Percentiles rank a stretch among this genome's conserved stretches.
phyloP scores from a whole-genome alignment of 768 basidiomycete species.

The Xanthoconium purpureum region DNA sequence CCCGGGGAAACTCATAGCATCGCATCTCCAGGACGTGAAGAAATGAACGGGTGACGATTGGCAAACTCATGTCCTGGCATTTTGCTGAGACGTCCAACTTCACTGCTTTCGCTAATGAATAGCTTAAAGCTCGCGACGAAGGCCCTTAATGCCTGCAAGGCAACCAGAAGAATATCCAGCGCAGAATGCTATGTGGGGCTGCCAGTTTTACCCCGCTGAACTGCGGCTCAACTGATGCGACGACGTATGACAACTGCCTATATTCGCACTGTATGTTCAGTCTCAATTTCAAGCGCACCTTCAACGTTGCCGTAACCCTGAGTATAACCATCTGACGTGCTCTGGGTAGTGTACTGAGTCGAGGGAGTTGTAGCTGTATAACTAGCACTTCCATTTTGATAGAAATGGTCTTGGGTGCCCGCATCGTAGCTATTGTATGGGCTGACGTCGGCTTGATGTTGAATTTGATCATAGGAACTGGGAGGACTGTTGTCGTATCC shows the following conservation, averaged over 20 bases:
- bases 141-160: constrained; percentile 33
- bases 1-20: constrained; percentile 27
- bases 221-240: constrained; percentile 41
- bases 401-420: constrained; percentile 55
- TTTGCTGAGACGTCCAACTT: constrained; percentile 34
- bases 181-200: constrained; percentile 25
- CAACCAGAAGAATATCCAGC: constrained; percentile 22
- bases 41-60: constrained; percentile 19
- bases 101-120: constrained; percentile 45
- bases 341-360: constrained; percentile 49
- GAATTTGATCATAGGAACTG: constrained; percentile 62
- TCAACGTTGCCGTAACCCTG: constrained; percentile 68
- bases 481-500: constrained; percentile 55
- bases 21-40: constrained; percentile 15
- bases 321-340: constrained; percentile 44
- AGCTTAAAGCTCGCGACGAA: constrained; percentile 46
- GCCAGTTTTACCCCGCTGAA: constrained; percentile 50
- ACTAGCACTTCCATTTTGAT: constrained; percentile 66
- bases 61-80: constrained; percentile 30
- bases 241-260: constrained; percentile 36
- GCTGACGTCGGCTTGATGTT: constrained; percentile 59
- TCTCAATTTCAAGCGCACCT: constrained; percentile 84
- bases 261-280: constrained; percentile 45
- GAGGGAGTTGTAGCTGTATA: constrained; percentile 49
- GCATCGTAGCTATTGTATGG: constrained; percentile 71